These are phyloP conservation scores for Nemania abortiva DNA, from an alignment of 2,329 filamentous ascomycete species.

Conservation along the genomic window DNA sequence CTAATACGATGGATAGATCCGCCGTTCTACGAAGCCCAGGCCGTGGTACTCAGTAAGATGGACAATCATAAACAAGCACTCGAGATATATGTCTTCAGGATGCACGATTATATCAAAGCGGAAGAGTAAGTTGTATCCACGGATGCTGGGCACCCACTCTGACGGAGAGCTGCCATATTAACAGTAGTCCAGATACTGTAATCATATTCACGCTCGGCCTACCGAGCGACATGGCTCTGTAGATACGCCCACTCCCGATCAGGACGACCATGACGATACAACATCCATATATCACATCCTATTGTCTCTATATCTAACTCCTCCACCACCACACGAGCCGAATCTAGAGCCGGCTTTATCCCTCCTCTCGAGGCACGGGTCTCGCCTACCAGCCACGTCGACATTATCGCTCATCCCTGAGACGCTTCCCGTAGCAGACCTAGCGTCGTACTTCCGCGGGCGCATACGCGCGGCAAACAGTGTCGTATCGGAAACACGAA, in stretches of 20 bases:
- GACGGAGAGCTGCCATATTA: not conserved
- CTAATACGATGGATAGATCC: constrained; percentile 68
- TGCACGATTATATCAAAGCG: constrained; percentile 87
- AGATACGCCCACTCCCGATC: constrained; percentile 54
- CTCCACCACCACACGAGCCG: constrained; percentile 77
- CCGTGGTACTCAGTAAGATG: constrained; percentile 94
- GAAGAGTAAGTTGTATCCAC: constrained; percentile 78
- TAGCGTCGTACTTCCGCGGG: constrained; percentile 92
- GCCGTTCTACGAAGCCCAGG: constrained; percentile 87
- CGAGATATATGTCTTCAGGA: constrained; percentile 97
- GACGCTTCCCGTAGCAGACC: constrained; percentile 78
- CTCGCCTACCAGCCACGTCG: constrained; percentile 86
- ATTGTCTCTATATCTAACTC: constrained; percentile 88
- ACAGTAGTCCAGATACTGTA: constrained; percentile 77
- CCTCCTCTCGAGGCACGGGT: constrained; percentile 91
- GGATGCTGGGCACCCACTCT: too few species aligned
- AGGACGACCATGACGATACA: constrained; percentile 61
- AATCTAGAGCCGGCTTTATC: constrained; percentile 84
- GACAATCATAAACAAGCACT: constrained; percentile 93
- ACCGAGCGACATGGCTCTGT: constrained; percentile 42
- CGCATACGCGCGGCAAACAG: constrained; percentile 89
- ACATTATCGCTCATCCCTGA: constrained; percentile 89
- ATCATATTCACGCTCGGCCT: constrained; percentile 73
- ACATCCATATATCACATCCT: constrained; percentile 93
- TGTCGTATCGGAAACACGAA: constrained; percentile 81